These are phyloP conservation scores for Exophiala spinifera DNA, from an alignment of 2,329 filamentous ascomycete genomes.

Conservation along the genomic window DNA sequence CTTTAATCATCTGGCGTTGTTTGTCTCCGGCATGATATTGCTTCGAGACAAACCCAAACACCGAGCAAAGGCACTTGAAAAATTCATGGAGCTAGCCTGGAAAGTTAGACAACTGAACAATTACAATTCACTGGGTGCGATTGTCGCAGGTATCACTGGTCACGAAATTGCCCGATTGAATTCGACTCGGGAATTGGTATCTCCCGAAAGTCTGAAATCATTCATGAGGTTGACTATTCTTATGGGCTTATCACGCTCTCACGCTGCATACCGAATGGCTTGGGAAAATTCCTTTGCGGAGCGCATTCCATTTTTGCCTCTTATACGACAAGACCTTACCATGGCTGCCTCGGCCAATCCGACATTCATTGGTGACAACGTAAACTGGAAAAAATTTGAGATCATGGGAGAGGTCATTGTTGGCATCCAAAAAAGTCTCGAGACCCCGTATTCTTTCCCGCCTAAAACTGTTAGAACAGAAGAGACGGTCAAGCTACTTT, in stretches of 20 bases:
- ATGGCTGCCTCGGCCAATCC: constrained; percentile 88
- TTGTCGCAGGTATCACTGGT: constrained; percentile 88
- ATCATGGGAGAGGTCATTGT: constrained; percentile 89
- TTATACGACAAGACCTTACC: constrained; percentile 85
- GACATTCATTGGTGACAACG: constrained; percentile 75
- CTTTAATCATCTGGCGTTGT: constrained; percentile 81
- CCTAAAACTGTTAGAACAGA: constrained; percentile 54
- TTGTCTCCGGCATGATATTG: constrained; percentile 79
- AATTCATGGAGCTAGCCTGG: constrained; percentile 85
- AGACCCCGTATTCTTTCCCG: constrained; percentile 70
- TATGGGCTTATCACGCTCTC: constrained; percentile 88
- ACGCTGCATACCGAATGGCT: constrained; percentile 92
- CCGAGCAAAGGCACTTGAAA: constrained; percentile 83
- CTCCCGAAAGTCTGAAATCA: constrained; percentile 69
- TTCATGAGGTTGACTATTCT: constrained; percentile 86
- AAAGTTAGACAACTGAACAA: constrained; percentile 91
- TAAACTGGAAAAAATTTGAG: constrained; percentile 99
- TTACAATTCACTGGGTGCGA: constrained; percentile 92
- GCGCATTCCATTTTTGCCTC: constrained; percentile 87
- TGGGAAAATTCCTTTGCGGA: constrained; percentile 94
- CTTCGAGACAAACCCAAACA: constrained; percentile 96
- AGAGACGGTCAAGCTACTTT: constrained; percentile 67
- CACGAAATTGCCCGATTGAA: constrained; percentile 78
- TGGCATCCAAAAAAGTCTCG: constrained; percentile 87
- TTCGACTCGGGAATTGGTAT: constrained; percentile 74